Percentiles rank a stretch among this genome's conserved stretches.
Evolutionary conservation across 1,139 yeast species (phyloP).

Genomic region (Geotrichum europaeum): DNA sequence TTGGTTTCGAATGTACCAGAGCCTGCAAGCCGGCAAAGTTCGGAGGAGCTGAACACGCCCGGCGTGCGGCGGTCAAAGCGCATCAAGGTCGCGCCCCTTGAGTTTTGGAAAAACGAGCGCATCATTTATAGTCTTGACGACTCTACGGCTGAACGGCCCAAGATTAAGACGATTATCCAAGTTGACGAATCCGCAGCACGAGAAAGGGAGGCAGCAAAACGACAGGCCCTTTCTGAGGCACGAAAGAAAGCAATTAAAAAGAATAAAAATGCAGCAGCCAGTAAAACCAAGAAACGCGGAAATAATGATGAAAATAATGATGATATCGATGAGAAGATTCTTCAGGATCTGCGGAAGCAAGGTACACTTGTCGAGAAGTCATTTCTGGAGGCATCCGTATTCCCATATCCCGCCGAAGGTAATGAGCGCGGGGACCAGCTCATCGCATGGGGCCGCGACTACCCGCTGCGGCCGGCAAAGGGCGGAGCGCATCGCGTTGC

Average conservation of each 20-base stretch:
- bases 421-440: constrained; percentile 31
- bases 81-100: constrained; percentile 64
- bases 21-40: constrained; percentile 22
- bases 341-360: constrained; percentile 22
- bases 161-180: constrained; percentile 27
- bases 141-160: constrained; percentile 31
- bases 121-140: constrained; percentile 49
- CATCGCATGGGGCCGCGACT: constrained; percentile 61
- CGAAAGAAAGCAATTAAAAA: neutral
- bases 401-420: constrained; percentile 43
- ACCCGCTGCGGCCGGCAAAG: constrained; percentile 43
- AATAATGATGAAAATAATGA: constrained; percentile 1
- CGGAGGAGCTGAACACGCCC: constrained; percentile 14
- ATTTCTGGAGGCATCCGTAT: constrained; percentile 40
- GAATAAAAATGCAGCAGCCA: neutral
- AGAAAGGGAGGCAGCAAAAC: constrained; percentile 3
- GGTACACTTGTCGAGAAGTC: constrained; percentile 38
- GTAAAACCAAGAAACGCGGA: neutral
- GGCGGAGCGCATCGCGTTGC: constrained; percentile 25
- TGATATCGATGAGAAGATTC: constrained; percentile 50
- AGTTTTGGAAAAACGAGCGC: constrained; percentile 81
- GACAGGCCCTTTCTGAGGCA: neutral
- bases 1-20: neutral
- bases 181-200: constrained; percentile 8
- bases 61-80: constrained; percentile 52